Evolutionary conservation across 371 early-diverging fungal species (phyloP).

Genomic region (Mortierella sp.): DNA sequence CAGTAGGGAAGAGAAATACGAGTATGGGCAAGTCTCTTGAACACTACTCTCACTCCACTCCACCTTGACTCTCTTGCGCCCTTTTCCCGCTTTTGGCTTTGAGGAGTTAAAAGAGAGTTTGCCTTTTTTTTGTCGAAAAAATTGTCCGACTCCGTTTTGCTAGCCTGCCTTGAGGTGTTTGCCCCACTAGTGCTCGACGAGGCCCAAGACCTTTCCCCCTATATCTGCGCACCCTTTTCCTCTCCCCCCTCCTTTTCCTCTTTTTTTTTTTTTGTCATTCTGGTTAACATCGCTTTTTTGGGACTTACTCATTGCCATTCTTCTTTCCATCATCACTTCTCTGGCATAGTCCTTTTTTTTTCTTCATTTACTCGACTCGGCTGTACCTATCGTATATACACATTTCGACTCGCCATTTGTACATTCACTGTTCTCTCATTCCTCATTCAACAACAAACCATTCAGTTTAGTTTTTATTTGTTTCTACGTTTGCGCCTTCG

Average conservation of each 20-base stretch:
- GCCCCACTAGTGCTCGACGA: neutral
- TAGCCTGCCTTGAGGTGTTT: neutral
- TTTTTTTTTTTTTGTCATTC: neutral
- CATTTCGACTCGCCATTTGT: neutral
- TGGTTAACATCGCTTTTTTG: neutral
- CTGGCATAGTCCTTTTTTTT: neutral
- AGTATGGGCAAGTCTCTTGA: too few species aligned
- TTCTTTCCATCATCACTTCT: neutral
- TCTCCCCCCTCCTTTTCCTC: neutral
- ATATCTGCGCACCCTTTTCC: neutral
- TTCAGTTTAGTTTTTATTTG: neutral
- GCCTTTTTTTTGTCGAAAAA: neutral
- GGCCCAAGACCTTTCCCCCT: neutral
- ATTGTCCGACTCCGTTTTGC: neutral
- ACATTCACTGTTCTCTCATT: neutral
- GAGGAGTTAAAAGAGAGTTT: neutral
- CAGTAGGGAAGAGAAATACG: too few species aligned
- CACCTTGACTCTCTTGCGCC: too few species aligned
- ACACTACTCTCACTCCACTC: too few species aligned
- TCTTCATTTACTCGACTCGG: neutral
- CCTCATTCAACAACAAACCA: neutral
- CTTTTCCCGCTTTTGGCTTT: too few species aligned
- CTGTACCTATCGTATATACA: neutral
- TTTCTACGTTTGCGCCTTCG: neutral
- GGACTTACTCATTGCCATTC: neutral